phyloP scores from a whole-genome alignment of 2,329 filamentous ascomycete genomes.

The Xylariaceae sp. region DNA sequence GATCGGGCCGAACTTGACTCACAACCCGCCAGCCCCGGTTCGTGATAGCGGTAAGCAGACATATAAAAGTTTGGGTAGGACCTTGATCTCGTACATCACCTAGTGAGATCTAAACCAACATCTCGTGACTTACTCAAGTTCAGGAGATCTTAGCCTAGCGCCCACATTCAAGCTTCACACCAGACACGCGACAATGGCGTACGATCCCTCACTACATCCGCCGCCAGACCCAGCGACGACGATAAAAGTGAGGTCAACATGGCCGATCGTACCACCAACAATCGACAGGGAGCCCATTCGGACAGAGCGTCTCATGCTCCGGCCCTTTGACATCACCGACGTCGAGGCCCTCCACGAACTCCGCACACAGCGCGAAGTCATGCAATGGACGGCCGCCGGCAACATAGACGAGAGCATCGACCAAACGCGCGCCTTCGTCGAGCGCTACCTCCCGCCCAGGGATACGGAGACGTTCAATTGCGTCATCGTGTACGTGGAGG shows the following conservation, averaged over 20 bases:
- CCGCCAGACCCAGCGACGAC: conserved; percentile 4
- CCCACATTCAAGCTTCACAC: not conserved
- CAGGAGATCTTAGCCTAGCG: not conserved
- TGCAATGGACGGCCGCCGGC: conserved; percentile 50
- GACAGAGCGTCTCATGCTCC: conserved; percentile 52
- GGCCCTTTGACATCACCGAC: conserved; percentile 47
- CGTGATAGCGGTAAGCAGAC: no score
- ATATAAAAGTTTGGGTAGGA: no score
- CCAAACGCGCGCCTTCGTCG: conserved; percentile 40
- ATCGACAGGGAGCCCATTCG: conserved; percentile 36
- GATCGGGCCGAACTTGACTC: not conserved
- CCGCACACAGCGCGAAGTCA: conserved; percentile 55
- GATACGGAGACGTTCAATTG: conserved; percentile 53
- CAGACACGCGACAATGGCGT: conserved; percentile 7
- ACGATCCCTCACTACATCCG: not conserved
- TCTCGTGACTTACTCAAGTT: no score
- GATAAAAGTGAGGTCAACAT: conserved; percentile 44
- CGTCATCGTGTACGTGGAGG: conserved; percentile 36
- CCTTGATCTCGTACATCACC: no score
- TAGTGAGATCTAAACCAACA: no score
- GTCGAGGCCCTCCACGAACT: conserved; percentile 46
- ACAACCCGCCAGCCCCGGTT: not conserved
- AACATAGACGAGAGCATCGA: conserved; percentile 39
- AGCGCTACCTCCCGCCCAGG: conserved; percentile 41
- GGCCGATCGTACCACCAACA: conserved; percentile 42